These are phyloP conservation scores for Penicillium angulare DNA, from an alignment of 495 filamentous ascomycete genomes.

Conservation along the genomic window DNA sequence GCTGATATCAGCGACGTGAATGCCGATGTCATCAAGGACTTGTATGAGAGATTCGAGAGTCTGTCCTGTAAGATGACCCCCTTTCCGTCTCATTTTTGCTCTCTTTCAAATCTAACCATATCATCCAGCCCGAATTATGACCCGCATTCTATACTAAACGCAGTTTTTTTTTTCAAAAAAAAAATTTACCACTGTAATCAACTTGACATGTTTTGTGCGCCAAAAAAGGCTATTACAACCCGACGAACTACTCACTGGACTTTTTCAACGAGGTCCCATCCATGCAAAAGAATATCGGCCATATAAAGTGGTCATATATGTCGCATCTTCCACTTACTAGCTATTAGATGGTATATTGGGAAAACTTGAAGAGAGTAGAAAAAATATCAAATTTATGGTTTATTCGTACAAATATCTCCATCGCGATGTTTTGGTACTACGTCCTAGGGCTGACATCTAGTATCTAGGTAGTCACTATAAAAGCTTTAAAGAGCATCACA, in stretches of 20 bases:
- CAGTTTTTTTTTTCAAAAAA: too few species aligned
- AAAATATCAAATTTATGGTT: neutral
- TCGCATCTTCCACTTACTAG: too few species aligned
- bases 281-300: neutral
- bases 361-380: neutral
- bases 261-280: conserved; percentile 23
- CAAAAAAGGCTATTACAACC: neutral
- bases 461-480: too few species aligned
- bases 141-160: conserved; percentile 82
- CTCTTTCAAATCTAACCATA: conserved; percentile 6
- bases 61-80: conserved; percentile 66
- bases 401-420: too few species aligned
- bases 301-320: too few species aligned
- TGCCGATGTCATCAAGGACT: conserved; percentile 73
- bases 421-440: too few species aligned
- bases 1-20: conserved; percentile 91
- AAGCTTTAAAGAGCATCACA: too few species aligned
- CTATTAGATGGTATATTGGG: neutral
- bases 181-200: conserved; percentile 21
- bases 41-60: conserved; percentile 78
- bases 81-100: neutral
- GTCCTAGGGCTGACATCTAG: too few species aligned
- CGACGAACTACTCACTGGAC: conserved; percentile 5
- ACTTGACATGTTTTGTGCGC: conserved; percentile 17
- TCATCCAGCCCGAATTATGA: conserved; percentile 72